phyloP scores from a whole-genome alignment of 768 basidiomycete species.

The Kockovaella imperatae region DNA sequence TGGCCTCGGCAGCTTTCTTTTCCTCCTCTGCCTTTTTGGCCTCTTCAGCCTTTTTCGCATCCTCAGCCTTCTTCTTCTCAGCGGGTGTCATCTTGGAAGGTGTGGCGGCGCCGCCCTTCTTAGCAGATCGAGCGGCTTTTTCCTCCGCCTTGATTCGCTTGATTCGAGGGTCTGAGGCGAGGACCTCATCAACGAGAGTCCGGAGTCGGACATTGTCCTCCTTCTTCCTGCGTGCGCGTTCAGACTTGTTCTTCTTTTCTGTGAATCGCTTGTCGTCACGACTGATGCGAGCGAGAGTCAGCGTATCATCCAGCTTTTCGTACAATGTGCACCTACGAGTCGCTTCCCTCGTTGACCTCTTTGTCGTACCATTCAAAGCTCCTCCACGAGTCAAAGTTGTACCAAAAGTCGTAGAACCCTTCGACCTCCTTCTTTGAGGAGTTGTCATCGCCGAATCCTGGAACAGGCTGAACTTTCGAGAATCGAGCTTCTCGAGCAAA shows the following conservation, averaged over 20 bases:
- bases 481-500: conserved; percentile 90
- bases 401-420: conserved; percentile 97
- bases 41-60: conserved; percentile 52
- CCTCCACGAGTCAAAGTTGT: conserved; percentile 98
- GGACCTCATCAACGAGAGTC: conserved; percentile 73
- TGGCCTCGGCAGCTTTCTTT: conserved; percentile 48
- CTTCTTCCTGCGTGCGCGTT: conserved; percentile 92
- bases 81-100: conserved; percentile 45
- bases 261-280: conserved; percentile 98
- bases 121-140: conserved; percentile 86
- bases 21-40: conserved; percentile 64
- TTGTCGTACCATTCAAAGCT: conserved; percentile 98
- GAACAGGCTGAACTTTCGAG: conserved; percentile 74
- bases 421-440: conserved; percentile 76
- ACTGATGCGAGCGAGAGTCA: conserved; percentile 47
- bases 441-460: conserved; percentile 62
- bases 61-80: conserved; percentile 50
- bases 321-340: conserved; percentile 56
- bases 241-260: conserved; percentile 98
- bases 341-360: conserved; percentile 95
- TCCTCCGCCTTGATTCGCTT: conserved; percentile 94
- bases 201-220: conserved; percentile 89
- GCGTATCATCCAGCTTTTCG: background rate
- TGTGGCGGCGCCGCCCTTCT: conserved; percentile 50
- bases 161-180: conserved; percentile 82